phyloP scores from a whole-genome alignment of 176 grass and related monocot genomes.

The Phyllostachys edulis region DNA sequence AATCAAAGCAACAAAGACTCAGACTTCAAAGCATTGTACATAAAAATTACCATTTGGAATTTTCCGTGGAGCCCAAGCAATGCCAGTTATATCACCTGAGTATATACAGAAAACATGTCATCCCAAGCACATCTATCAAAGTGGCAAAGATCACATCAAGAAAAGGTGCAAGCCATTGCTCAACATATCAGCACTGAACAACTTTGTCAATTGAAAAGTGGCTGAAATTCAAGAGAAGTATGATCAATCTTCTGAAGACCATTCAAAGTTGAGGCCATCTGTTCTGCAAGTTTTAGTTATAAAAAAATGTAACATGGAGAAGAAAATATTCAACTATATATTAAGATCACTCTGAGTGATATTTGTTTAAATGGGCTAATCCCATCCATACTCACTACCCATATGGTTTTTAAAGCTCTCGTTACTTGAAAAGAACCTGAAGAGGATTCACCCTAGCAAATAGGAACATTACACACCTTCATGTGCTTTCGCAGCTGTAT shows the following conservation, averaged over 20 bases:
- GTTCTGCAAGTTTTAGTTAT: background rate
- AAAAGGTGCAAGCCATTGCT: background rate
- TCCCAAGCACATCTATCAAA: background rate
- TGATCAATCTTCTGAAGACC: background rate
- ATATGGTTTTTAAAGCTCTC: background rate
- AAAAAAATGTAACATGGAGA: background rate
- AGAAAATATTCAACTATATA: background rate
- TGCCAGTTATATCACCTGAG: conserved; percentile 79
- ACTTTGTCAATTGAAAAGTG: background rate
- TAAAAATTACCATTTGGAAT: conserved; percentile 59
- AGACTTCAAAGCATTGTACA: background rate
- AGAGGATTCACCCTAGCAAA: background rate
- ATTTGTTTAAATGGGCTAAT: conserved; percentile 11
- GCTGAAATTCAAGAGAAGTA: background rate
- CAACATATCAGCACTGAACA: background rate
- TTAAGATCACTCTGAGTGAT: background rate
- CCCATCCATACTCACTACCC: background rate
- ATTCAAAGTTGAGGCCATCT: background rate
- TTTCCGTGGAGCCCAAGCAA: conserved; percentile 63
- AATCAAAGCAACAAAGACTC: background rate
- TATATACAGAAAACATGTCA: conserved; percentile 25
- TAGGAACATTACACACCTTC: conserved; percentile 64
- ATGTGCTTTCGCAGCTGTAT: conserved; percentile 87
- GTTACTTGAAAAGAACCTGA: background rate
- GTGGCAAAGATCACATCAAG: background rate